Conservation (phyloP, 306 rosid species). For the Vigna mungo region DNA sequence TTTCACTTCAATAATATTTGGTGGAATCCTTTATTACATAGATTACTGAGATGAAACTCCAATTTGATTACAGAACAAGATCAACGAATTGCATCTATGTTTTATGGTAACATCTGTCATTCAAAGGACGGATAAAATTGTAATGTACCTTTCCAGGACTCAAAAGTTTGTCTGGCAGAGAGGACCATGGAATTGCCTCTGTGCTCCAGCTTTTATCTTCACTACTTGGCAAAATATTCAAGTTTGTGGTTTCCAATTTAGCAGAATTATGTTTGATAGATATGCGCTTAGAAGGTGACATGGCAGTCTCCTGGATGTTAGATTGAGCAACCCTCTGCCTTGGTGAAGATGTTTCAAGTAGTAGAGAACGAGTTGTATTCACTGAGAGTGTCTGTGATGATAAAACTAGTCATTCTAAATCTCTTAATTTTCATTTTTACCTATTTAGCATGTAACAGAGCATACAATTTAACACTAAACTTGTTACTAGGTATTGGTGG, state of each 20-base stretch:
- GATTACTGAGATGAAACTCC: no score
- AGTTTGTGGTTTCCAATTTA: background rate
- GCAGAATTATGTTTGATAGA: background rate
- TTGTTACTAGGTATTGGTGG: no score
- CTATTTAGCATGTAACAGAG: background rate
- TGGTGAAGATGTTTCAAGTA: slow-evolving; percentile 22
- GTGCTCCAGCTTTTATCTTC: slow-evolving; percentile 20
- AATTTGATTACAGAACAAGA: no score
- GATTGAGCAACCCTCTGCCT: slow-evolving; percentile 13
- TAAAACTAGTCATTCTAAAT: slow-evolving; percentile 6
- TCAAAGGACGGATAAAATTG: background rate
- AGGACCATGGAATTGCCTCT: slow-evolving; percentile 25
- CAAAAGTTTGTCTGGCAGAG: slow-evolving; percentile 58
- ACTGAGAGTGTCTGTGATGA: slow-evolving; percentile 7
- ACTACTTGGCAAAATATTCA: slow-evolving; percentile 9
- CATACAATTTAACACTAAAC: slow-evolving; percentile 21
- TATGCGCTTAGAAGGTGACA: slow-evolving; percentile 15
- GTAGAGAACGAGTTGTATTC: slow-evolving; percentile 15
- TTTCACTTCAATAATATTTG: no score
- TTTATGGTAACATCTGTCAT: background rate
- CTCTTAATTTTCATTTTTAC: background rate
- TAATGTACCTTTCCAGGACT: slow-evolving; percentile 68
- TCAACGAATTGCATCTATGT: background rate
- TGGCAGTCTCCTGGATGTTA: slow-evolving; percentile 11
- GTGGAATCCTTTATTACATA: no score